phyloP scores from a whole-genome alignment of 371 early-diverging fungal genomes.

The Lichtheimia ornata region DNA sequence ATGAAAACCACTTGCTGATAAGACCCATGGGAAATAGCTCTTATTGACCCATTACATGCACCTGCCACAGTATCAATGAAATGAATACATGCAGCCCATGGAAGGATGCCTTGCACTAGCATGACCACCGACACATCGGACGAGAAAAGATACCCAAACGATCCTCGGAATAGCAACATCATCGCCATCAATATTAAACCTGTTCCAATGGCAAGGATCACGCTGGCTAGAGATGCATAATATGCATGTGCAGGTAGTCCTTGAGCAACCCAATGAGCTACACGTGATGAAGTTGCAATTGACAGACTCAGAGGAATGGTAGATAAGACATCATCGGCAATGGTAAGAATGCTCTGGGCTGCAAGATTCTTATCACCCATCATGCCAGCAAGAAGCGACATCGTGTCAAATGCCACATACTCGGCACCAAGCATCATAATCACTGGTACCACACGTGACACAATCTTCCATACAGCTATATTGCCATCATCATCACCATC shows the following conservation, averaged over 20 bases:
- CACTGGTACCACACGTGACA: constrained; percentile 47
- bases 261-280: constrained; percentile 69
- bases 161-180: constrained; percentile 38
- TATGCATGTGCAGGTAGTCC: constrained; percentile 57
- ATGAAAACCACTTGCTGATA: constrained; percentile 64
- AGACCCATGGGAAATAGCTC: constrained; percentile 48
- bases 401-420: constrained; percentile 71
- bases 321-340: constrained; percentile 1
- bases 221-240: constrained; percentile 78
- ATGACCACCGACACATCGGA: constrained; percentile 60
- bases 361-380: constrained; percentile 75
- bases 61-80: constrained; percentile 61
- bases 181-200: constrained; percentile 65
- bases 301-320: constrained; percentile 63
- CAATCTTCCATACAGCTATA: constrained; percentile 38
- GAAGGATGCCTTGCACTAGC: constrained; percentile 65
- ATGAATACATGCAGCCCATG: constrained; percentile 74
- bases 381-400: constrained; percentile 77
- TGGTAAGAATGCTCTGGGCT: constrained; percentile 65
- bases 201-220: constrained; percentile 62
- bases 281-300: constrained; percentile 69
- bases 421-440: constrained; percentile 70
- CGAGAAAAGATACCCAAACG: constrained; percentile 60
- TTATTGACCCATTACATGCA: constrained; percentile 62
- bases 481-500: constrained; percentile 11